These are phyloP conservation scores for Aurantiochytrium sp. DNA, from an alignment of 108 stramenopile species.

Conservation along the genomic window DNA sequence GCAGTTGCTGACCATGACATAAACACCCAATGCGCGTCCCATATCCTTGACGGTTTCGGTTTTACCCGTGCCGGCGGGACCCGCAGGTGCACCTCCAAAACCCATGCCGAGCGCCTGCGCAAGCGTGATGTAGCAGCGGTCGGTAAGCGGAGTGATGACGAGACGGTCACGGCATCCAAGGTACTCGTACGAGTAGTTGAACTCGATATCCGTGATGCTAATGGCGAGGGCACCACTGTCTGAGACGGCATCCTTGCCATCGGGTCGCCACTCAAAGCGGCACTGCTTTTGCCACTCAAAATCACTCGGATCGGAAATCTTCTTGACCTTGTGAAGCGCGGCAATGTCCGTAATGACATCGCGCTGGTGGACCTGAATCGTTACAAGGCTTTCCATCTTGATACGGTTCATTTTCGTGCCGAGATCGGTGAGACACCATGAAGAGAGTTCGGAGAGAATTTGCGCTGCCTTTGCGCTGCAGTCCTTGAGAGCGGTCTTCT, in stretches of 20 bases:
- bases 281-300: slow-evolving; percentile 88
- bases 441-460: slow-evolving; percentile 63
- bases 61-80: slow-evolving; percentile 83
- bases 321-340: neutral
- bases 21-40: slow-evolving; percentile 75
- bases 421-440: slow-evolving; percentile 79
- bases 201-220: slow-evolving; percentile 72
- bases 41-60: slow-evolving; percentile 73
- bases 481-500: slow-evolving; percentile 71
- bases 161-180: slow-evolving; percentile 82
- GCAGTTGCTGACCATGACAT: slow-evolving; percentile 83
- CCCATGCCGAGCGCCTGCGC: slow-evolving; percentile 85
- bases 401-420: slow-evolving; percentile 70
- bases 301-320: slow-evolving; percentile 71
- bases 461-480: slow-evolving; percentile 64
- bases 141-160: slow-evolving; percentile 80
- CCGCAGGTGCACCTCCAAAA: slow-evolving; percentile 84
- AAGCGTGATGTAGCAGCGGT: slow-evolving; percentile 83
- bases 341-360: slow-evolving; percentile 66
- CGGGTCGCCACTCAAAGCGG: slow-evolving; percentile 78
- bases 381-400: slow-evolving; percentile 81
- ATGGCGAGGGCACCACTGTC: slow-evolving; percentile 69
- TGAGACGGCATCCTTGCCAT: slow-evolving; percentile 61
- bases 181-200: slow-evolving; percentile 85
- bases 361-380: slow-evolving; percentile 79